These are phyloP conservation scores for Leccinum uliginosum DNA, from an alignment of 768 basidiomycete genomes.

Conservation along the genomic window DNA sequence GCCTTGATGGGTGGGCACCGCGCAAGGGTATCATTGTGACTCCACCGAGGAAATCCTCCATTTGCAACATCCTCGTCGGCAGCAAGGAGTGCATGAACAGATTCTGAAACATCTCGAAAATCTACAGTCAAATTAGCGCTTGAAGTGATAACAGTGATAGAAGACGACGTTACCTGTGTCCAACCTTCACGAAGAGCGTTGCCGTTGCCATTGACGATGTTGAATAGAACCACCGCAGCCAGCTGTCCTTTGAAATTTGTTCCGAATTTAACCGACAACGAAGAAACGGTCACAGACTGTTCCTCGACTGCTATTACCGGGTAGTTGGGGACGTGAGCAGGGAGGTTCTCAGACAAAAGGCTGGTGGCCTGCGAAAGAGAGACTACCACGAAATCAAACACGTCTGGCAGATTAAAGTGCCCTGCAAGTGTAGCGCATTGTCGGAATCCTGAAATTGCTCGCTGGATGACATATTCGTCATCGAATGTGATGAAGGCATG, in stretches of 20 bases:
- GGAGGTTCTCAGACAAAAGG: conserved; percentile 69
- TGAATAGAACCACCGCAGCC: conserved; percentile 95
- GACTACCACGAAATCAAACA: conserved; percentile 94
- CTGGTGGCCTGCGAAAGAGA: conserved; percentile 91
- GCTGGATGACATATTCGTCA: conserved; percentile 95
- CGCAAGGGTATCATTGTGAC: conserved; percentile 88
- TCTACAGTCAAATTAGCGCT: conserved; percentile 40
- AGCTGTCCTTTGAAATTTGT: conserved; percentile 94
- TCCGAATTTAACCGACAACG: conserved; percentile 89
- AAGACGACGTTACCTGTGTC: conserved; percentile 59
- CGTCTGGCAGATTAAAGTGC: conserved; percentile 85
- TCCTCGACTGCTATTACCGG: conserved; percentile 89
- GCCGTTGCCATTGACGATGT: conserved; percentile 95
- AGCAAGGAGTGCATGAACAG: conserved; percentile 91
- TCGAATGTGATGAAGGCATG: conserved; percentile 95
- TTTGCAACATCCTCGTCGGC: conserved; percentile 86
- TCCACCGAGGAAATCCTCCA: conserved; percentile 98
- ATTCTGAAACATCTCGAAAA: conserved; percentile 98
- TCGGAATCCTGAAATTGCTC: conserved; percentile 91
- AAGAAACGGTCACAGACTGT: conserved; percentile 85
- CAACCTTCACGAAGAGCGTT: conserved; percentile 93
- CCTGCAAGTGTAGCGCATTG: conserved; percentile 94
- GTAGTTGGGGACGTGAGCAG: conserved; percentile 72
- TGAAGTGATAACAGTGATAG: background rate
- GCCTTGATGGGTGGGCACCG: conserved; percentile 60